Evolutionary conservation across 2,329 filamentous ascomycete species (phyloP).

Genomic region (Neonectria sp.): DNA sequence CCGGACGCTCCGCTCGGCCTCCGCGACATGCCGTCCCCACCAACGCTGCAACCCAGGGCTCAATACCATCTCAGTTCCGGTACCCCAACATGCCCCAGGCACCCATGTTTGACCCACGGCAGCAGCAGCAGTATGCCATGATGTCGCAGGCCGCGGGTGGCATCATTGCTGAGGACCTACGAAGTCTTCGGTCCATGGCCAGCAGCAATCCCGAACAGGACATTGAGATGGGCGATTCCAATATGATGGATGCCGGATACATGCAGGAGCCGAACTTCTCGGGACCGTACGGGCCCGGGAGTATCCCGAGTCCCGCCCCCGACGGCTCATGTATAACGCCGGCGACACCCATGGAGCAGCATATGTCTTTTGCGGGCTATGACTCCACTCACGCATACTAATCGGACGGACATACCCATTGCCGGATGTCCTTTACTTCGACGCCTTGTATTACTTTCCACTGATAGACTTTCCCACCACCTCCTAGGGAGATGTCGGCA

Average conservation of each 20-base stretch:
- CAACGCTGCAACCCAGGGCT: constrained; percentile 30
- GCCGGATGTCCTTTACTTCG: constrained; percentile 11
- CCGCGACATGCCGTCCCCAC: constrained; percentile 43
- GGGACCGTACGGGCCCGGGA: constrained; percentile 39
- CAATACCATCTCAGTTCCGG: constrained; percentile 44
- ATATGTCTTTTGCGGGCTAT: constrained; percentile 31
- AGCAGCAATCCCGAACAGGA: constrained; percentile 50
- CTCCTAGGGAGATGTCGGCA: not conserved
- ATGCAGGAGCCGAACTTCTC: constrained; percentile 42
- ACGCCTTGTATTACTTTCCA: constrained; percentile 30
- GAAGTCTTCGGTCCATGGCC: constrained; percentile 53
- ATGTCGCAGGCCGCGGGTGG: constrained; percentile 48
- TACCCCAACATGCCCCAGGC: constrained; percentile 41
- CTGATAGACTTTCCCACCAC: constrained; percentile 25
- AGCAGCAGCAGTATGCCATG: constrained; percentile 51
- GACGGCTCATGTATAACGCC: constrained; percentile 43
- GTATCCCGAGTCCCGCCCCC: constrained; percentile 41
- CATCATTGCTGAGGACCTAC: constrained; percentile 56
- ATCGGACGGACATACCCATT: not conserved
- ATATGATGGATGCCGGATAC: constrained; percentile 50
- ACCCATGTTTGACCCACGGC: constrained; percentile 48
- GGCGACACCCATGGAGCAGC: constrained; percentile 27
- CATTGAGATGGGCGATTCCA: constrained; percentile 54
- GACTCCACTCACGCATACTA: constrained; percentile 34
- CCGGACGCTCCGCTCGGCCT: constrained; percentile 51